Base-by-base conservation (phyloP, 1,139 yeast species). In the Kurtzmaniella quercitrusa region DNA sequence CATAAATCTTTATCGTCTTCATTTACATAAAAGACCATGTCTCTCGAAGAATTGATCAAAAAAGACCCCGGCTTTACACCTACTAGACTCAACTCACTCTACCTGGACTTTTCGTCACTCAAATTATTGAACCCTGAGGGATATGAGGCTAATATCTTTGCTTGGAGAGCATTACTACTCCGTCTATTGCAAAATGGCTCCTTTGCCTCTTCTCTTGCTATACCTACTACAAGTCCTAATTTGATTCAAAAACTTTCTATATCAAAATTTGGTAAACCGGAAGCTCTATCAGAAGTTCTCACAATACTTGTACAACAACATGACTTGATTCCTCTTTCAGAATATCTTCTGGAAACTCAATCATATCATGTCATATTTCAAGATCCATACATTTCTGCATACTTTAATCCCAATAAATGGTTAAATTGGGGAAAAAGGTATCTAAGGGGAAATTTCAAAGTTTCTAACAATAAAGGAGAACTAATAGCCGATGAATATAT, bases 51-150 rank as follows among this genome's bases (percentile, higher is more conserved):
- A 9, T 43, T 48, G 27, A 53, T 61, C 15, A 48, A 45, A 43
- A 39, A 44, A 8, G 50, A 55, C 42, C 52, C 56, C 14, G 56
- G 52, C 40, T 80, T 81, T 60, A 71, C 72, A 14, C 58, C 63
- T 16, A 60, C 80, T 2, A 66, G 93, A 39, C 63, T 82, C 41
- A 69, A 72, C n/a, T 83, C 90, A 2, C 67, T 85, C 34, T 85
- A 80, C 55, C 77, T 86, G 11, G 78, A 85, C 57, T 85, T 83
- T 54, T 58, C 65, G 7, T 66, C 69, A 10, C 68, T 80, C 33
- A 67, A 70, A 52, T 75, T 70, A 9, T 53, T 74, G 18, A 85
- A 85, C 55, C 77, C 77, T 1, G 90, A 82, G 49, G 94, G 94
- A 1, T 85, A 68, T 51, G 77, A 71, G 34, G 93, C 93, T 19